Base-by-base conservation (phyloP, 768 basidiomycete species). In the Leccinum obscurum region DNA sequence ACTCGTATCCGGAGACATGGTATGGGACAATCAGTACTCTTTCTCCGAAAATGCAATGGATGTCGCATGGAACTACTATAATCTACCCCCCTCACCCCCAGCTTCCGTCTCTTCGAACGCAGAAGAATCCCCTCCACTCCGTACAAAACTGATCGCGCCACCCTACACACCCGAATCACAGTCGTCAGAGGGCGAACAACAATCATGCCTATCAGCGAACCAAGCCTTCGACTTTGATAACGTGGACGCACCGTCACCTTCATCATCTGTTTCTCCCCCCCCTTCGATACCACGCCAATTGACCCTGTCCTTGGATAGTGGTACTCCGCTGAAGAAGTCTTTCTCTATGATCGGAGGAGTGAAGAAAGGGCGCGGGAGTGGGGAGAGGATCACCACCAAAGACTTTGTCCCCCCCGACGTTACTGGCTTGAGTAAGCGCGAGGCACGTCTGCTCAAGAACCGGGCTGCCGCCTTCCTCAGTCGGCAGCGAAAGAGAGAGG, bases 371-470 rank as follows among this genome's bases (percentile, higher is more conserved):
- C 81, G 83, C n/a, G 77, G 76, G 10, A 69, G 65, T 26, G 81
- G 77, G 37, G 80, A 81, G 54, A 76, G 82, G 60, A 76, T 84
- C 66, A 81, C 77, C 37, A 88, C 84, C 73, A 92, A 89, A 76
- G 92, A 93, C 72, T 95, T 94, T 68, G 72, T 95, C 20, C 92
- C 92, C 11, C 93, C 93, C 53, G 92, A 95, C 71, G 92, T 94
- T 60, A 84, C 86, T 60, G 93, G 93, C 54, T 82, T 95, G 60
- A 87, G 82, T 80, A 95, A 95, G 75, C 90, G 93, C 54, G 93
- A 95, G 76, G 93, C 93, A 61, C 86, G 93, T 55, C 83, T 95
- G 9, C 90, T 95, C 59, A 95, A 95, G 81, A 95, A 95, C 77
- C 84, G 93, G 58, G 93, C 93, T 13, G 93, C 93, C 11, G 93